Evolutionary conservation across 2,329 filamentous ascomycete genomes (phyloP), one percentile per base, ranked within the genome.

Genomic region (Xenoacremonium recifei): DNA sequence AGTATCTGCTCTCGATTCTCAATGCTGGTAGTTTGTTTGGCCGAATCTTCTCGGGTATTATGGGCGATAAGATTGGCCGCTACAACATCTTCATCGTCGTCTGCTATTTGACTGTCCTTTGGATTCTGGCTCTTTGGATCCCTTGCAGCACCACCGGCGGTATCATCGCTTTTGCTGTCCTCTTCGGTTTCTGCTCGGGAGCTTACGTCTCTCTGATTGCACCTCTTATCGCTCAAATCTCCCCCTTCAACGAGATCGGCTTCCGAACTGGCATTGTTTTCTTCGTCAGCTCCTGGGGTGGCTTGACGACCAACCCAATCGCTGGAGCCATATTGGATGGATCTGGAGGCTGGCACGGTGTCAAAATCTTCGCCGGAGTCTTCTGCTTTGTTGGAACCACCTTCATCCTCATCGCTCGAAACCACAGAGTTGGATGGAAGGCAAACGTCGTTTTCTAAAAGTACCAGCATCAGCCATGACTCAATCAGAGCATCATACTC

Each of bases 301-400:
- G 77, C 3, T 62, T 85, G 13, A 73, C 75, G 2, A 75, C 78
- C 0, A 77, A 69, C 41, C 80, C 80, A 0, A 80, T 83, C 48
- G 75, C 68, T 1, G 79, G 79, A 0, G 69, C 70, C 1, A 68
- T 70, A 34, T 37, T 69, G 2, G 49, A 60, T 1, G 45, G 34
- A 2, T 45, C 56, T 0, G 44, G 56, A 4, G 59, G 59, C 5
- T 69, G 61, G 57, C 34, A 57, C 0, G 63, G 62, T 3, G 53
- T 68, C 25, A 70, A 70, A 50, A 45, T 68, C 4, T 70, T 70
- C 17, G 32, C 32, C 7, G 32, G 32, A 5, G 32, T 34, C 10
- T 34, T 34, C 16, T 34, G 32, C 38, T 11, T 65, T 3, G 50
- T 45, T 2, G 64, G 64, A 11, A 63, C 61, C 11, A 46, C 49